A percentile compares a stretch with the other conserved stretches of the same genome.
These are phyloP conservation scores for Berberis thunbergii DNA, from an alignment of 164 flowering plant species.

Conservation along the genomic window DNA sequence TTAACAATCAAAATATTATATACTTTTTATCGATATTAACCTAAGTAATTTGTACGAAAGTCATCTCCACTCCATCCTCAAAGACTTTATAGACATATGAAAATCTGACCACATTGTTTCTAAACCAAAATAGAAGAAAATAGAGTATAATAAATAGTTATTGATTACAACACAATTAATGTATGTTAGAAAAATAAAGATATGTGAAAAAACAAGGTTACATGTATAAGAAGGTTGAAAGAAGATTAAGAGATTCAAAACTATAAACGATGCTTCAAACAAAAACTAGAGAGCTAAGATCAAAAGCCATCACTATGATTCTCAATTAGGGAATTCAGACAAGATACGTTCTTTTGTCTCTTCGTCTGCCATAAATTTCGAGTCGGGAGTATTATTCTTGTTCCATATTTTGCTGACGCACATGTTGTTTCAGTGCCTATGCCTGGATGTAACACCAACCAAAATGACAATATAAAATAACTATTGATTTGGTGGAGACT, in stretches of 20 bases:
- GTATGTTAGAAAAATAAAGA: neutral
- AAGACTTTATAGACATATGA: slow-evolving; percentile 57
- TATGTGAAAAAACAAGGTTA: neutral
- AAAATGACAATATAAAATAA: too few relatives aligned
- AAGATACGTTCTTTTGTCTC: slow-evolving; percentile 57
- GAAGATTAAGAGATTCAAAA: slow-evolving; percentile 16
- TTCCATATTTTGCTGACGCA: slow-evolving; percentile 79
- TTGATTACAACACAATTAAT: too few relatives aligned
- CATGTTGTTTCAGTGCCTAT: slow-evolving; percentile 97
- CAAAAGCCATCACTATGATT: slow-evolving; percentile 69
- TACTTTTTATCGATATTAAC: slow-evolving; percentile 18
- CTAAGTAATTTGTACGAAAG: slow-evolving; percentile 88
- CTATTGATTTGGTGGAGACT: too few relatives aligned
- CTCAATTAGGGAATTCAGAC: slow-evolving; percentile 52
- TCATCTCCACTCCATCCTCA: slow-evolving; percentile 93
- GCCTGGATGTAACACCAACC: slow-evolving; percentile 84
- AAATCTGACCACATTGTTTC: slow-evolving; percentile 95
- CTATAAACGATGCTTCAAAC: slow-evolving; percentile 28
- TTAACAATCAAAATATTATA: too few relatives aligned
- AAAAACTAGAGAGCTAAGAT: slow-evolving; percentile 78
- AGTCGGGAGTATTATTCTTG: slow-evolving; percentile 70
- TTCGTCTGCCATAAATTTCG: slow-evolving; percentile 79
- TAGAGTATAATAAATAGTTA: neutral
- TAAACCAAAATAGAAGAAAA: slow-evolving; percentile 9
- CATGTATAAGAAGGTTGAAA: slow-evolving; percentile 24